These are phyloP conservation scores for Cryptococcus sp. DNA, from an alignment of 1,284 basidiomycete species.

Conservation along the genomic window DNA sequence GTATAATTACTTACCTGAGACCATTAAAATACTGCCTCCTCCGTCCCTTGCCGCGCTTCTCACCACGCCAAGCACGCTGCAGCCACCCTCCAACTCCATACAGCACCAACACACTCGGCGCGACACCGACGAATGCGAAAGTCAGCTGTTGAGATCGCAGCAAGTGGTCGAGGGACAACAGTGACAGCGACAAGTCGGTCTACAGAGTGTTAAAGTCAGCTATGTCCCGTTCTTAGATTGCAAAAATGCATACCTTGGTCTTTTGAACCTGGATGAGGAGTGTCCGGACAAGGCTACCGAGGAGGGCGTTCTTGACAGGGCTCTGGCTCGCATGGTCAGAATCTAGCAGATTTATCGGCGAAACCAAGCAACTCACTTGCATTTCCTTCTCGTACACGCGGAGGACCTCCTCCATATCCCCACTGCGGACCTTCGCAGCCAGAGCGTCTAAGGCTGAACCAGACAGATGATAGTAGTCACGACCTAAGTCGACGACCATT, in stretches of 20 bases:
- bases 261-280: constrained; percentile 95
- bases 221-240: not conserved
- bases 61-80: constrained; percentile 57
- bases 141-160: constrained; percentile 94
- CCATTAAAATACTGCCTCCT: constrained; percentile 54
- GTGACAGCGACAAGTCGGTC: constrained; percentile 88
- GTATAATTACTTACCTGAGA: constrained; percentile 46
- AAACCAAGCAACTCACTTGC: constrained; percentile 54
- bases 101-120: constrained; percentile 80
- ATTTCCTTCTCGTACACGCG: constrained; percentile 91
- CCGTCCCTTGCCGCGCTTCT: constrained; percentile 50
- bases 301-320: constrained; percentile 77
- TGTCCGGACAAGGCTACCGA: constrained; percentile 80
- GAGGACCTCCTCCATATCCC: constrained; percentile 86
- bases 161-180: constrained; percentile 81
- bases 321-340: constrained; percentile 43
- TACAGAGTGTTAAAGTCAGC: constrained; percentile 40
- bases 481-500: constrained; percentile 84
- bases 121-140: constrained; percentile 95
- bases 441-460: constrained; percentile 66
- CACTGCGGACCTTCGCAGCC: constrained; percentile 68
- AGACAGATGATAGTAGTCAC: constrained; percentile 65
- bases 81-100: constrained; percentile 68
- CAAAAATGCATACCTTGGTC: constrained; percentile 69
- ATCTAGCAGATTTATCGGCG: not conserved